Base-by-base conservation (phyloP, 148 eudicot species). In the Suaeda aralocaspica region DNA sequence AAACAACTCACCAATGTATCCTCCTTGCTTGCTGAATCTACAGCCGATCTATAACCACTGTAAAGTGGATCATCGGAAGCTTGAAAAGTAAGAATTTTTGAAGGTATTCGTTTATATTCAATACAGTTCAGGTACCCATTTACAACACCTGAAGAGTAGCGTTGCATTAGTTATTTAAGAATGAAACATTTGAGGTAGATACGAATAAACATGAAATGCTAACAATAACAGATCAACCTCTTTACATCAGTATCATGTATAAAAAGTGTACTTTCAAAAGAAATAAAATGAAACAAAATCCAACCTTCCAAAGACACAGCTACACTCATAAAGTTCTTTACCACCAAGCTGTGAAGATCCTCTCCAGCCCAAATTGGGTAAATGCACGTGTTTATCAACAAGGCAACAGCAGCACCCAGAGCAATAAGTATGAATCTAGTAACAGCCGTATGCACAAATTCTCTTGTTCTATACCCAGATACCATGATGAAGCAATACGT, bases 301-400 rank as follows among this genome's bases (percentile, higher is more conserved):
- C 21, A 65, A 92, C 98, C 98, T 93, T 93, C 96, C 78, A 93
- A 79, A 60, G 96, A 90, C 74, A 70, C 71, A 19, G 98, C 98
- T 68, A 93, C 86, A 60, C 81, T 84, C 75, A 67, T 69, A 71
- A 93, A 93, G 68, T 93, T 90, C 75, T 86, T 85, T 24, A 79
- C 90, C 69, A 93, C 92, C 90, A 93, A 72, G 66, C 75, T 78
- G 74, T 93, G 96, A 66, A 88, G 79, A 80, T 90, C 95, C 73
- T 90, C 98, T 30, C 98, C 98, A 55, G 96, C 94, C 98, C 98
- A 93, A 42, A 90, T 93, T 8, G 98, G 98, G 77, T 85, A 93
- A 59, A 93, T 85, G 70, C 78, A 87, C 0, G 82, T 87, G 63
- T 90, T 93, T 30, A 93, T 80, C 25, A 71, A 77, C 78, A 93